Evolutionary conservation across 1,284 basidiomycete species (phyloP), one percentile per base, ranked within the genome.

Genomic region (Ceratorhiza oryzae-sativae): DNA sequence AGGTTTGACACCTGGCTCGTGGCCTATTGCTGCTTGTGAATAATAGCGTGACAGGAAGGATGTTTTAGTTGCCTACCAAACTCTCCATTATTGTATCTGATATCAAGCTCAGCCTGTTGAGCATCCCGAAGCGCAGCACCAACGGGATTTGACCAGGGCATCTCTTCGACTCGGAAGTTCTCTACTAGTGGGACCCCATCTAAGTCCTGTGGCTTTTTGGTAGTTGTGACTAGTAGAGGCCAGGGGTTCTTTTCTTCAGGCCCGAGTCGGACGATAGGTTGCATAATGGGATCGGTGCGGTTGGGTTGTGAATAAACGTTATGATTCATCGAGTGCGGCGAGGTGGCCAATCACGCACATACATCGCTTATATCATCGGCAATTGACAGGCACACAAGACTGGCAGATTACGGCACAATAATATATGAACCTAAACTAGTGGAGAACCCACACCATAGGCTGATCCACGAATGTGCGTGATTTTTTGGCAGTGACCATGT

Each of bases 1-100:
- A 15, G 67, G 55, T 56, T 70, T 70, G 39, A 70, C 48, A 12
- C 67, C 67, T 32, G 53, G 67, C n/a, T 70, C 67, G 5, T 68
- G 45, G 1, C 39, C 63, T 68, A 8, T 27, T 3, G 6, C 25
- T 25, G 36, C 48, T 42, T 51, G 18, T 59, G 15, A 59, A 23
- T 41, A 15, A 5, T 30, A 39, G 5, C 12, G 25, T 58, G 25
- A 9, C 2, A 1, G 39, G 3, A 13, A 48, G 25, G 18, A n/a
- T 9, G 1, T 20, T 20, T 9, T 23, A 18, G 60, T 32, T 2
- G 5, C 63, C 1, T 25, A 67, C 63, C 51, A 13, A 34, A 32
- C 18, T 70, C 55, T 6, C 41, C 41, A 30, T 70, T 58, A 32
- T 39, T 13, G 6, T 39, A 39, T 39, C 67, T 12, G 10, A 30